Evolutionary conservation across 2,329 filamentous ascomycete genomes (phyloP), one percentile per base, ranked within the genome.

Genomic region (Dactylellina haptotyla): DNA sequence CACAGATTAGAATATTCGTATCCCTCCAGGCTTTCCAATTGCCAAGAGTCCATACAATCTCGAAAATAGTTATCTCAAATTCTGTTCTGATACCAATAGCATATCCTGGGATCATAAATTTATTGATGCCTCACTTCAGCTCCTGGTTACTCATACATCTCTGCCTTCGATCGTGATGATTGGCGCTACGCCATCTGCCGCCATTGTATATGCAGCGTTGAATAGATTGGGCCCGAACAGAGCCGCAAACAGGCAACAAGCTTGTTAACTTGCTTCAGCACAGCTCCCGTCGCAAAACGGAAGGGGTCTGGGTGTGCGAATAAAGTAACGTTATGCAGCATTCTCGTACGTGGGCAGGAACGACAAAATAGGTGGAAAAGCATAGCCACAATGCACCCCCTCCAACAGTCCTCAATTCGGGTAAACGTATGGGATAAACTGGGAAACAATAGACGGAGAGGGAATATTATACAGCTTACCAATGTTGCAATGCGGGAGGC

Each of bases 241-340:
- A 72, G 67, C 59, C 67, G 67, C 67, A 65, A 64, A 63, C 67
- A 72, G 67, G 67, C 67, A 72, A 6, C 63, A 3, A 43, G 14
- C 25, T 20, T 32, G 26, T 20, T 20, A 54, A 37, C 45, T 16
- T 4, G n/a, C 14, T 6, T 14, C 6, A 46, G 18, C 14, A 20
- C 41, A 18, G 8, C 50, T 1, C 50, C 51, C 45, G 54, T 67
- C 53, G 54, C 45, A 59, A 67, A 59, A 41, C 53, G 53, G 53
- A 56, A 56, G 32, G 51, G 51, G 18, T 18, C 18, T n/a, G 23
- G n/a, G n/a, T 23, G 45, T 14, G 25, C n/a, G 9, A 28, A 63
- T 48, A 18, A 23, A 51, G 20, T 41, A 66, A 58, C 43, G 62
- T 50, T 58, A 66, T 41, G 51, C 41, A 18, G 14, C 12, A 28